Base-by-base conservation (phyloP, 345 rosid genomes). In the Raphanus sativus region DNA sequence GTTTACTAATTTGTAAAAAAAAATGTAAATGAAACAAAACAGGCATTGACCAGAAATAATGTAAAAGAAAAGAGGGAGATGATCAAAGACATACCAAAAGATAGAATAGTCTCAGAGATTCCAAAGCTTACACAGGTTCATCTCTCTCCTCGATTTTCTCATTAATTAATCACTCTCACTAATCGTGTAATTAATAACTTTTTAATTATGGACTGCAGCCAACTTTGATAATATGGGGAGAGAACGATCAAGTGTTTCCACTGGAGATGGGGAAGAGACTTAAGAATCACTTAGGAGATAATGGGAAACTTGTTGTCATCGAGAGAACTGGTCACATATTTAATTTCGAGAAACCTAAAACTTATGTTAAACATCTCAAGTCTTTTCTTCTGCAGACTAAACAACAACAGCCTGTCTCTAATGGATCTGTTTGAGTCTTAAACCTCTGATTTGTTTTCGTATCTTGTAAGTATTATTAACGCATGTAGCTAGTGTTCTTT, bases 161-260 rank as follows among this genome's bases (percentile, higher is more conserved):
- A 0, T 55, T 8, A n/a, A 50, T 15, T 8, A n/a, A 50, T 15
- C 17, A 50, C 56, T 50, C 56, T 50, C 56, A 3, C 0, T 0
- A 36, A 32, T 15, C n/a, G 32, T 62, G 32, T 62, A 36, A n/a
- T 50, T n/a, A 50, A 5, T 48, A 4, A 4, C 1, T 50, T n/a
- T 28, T 28, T 28, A 0, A 60, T 62, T 33, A 33, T n/a, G 16
- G 16, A 55, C 21, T 69, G 77, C 84, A 91, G 96, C 92, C 86
- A 11, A 85, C 94, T 16, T 42, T 88, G 85, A 86, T 91, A 15
- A 40, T 90, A 11, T 90, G 98, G 98, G 98, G 96, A 78, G 90
- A 94, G 71, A 68, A 87, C 40, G 98, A 91, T 74, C 85, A 84
- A 38, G 74, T 91, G 50, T 91, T 90, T 4, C 93, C 93, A 8